A percentile compares a stretch with the other conserved stretches of the same genome.
Conservation (phyloP, 2,329 filamentous ascomycete genomes). For the Davidsoniella neocaledoniae region DNA sequence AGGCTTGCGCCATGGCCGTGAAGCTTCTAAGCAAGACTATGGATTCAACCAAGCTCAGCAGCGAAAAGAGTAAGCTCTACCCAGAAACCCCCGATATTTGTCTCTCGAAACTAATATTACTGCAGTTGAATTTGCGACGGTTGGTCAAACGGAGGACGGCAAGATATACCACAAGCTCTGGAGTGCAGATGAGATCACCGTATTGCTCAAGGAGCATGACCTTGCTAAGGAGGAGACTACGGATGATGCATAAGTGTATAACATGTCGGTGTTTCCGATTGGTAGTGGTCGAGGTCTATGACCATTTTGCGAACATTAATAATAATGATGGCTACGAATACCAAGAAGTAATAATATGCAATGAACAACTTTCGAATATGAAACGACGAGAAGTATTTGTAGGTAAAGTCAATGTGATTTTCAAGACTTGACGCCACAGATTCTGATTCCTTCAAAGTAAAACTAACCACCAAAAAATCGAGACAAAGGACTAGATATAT, state of each 20-base stretch:
- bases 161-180: conserved; percentile 98
- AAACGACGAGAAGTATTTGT: no score
- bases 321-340: conserved; percentile 4
- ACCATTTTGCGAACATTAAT: conserved; percentile 6
- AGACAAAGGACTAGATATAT: no score
- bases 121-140: conserved; percentile 91
- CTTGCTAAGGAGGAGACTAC: conserved; percentile 70
- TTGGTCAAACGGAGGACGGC: conserved; percentile 85
- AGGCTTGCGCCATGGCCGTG: conserved; percentile 92
- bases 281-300: no score
- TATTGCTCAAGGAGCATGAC: conserved; percentile 85
- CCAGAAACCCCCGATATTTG: conserved; percentile 17
- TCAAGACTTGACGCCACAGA: no score
- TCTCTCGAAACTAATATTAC: conserved; percentile 2
- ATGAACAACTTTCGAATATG: no score
- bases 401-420: no score
- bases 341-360: background rate
- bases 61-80: conserved; percentile 73
- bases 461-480: no score
- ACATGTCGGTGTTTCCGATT: no score
- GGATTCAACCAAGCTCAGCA: conserved; percentile 97
- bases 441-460: no score
- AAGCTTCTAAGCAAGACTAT: conserved; percentile 99
- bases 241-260: conserved; percentile 39
- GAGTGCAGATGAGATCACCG: conserved; percentile 91